phyloP scores from a whole-genome alignment of 805 yeast genomes.

The Priceomyces medius region DNA sequence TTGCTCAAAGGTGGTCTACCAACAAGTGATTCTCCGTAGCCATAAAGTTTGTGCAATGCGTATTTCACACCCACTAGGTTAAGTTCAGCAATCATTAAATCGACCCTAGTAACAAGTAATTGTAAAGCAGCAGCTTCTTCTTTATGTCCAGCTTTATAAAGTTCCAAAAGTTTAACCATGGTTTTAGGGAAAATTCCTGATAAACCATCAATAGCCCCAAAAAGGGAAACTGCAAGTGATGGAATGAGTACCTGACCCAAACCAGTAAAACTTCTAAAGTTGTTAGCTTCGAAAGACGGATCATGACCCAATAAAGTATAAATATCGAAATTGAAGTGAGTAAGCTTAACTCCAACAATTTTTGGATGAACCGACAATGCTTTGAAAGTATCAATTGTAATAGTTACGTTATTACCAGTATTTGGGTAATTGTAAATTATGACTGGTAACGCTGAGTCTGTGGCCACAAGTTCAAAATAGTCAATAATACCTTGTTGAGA shows the following conservation, averaged over 20 bases:
- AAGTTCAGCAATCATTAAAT: conserved; percentile 26
- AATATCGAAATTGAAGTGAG: conserved; percentile 15
- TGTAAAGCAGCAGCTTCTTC: conserved; percentile 21
- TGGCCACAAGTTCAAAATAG: conserved; percentile 27
- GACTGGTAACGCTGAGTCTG: conserved; percentile 26
- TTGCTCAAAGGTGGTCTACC: conserved; percentile 33
- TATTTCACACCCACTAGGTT: conserved; percentile 31
- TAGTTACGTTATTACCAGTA: conserved; percentile 24
- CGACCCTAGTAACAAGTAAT: conserved; percentile 19
- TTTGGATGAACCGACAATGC: conserved; percentile 25
- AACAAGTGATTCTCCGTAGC: conserved; percentile 21
- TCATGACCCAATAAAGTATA: conserved; percentile 9
- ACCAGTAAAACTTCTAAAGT: conserved; percentile 17
- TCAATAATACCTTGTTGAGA: conserved; percentile 26
- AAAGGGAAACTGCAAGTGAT: conserved; percentile 19
- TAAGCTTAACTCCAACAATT: conserved; percentile 28
- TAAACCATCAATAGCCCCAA: conserved; percentile 25
- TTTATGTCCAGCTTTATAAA: conserved; percentile 14
- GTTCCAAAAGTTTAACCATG: conserved; percentile 15
- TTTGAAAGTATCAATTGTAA: conserved; percentile 18
- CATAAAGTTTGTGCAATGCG: conserved; percentile 19
- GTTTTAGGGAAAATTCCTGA: conserved; percentile 22
- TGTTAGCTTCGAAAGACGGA: conserved; percentile 1
- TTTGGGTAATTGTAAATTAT: conserved; percentile 35
- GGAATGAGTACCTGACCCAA: conserved; percentile 20